Base-by-base conservation (phyloP, 2,329 filamentous ascomycete species). In the Ophiostoma sp. region DNA sequence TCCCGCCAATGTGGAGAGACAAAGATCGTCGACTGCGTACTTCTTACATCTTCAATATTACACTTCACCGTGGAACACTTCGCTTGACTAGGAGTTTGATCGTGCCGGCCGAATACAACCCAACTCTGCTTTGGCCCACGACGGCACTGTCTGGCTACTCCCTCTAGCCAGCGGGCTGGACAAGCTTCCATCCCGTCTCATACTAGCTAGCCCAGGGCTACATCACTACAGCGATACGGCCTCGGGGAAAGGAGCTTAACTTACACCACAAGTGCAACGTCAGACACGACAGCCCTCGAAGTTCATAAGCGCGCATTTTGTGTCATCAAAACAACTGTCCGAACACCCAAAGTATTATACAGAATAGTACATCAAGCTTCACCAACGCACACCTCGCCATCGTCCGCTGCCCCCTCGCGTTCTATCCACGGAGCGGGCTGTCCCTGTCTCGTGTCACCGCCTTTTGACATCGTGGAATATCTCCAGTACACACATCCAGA, bases 31-130 rank as follows among this genome's bases (percentile, higher is more conserved):
- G 40, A 27, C 36, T 62, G 27, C 36, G 55, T 38, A 62, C 27
- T 12, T 9, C 55, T 38, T 27, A 62, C 36, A 27, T 62, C 12
- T 40, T 7, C 7, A 41, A 40, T 38, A 62, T 38, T 62, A 12
- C 11, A 62, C 49, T 55, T 55, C 49, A 55, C 49, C 49, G 49
- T 55, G 49, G 49, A 55, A 55, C 49, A 55, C 8, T 55, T 55
- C 49, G 49, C 49, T n/a, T 27, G 49, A 4, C n/a, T 4, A 55
- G 12, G 18, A n/a, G 18, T 55, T 27, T 27, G 49, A 36, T 27
- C 18, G 12, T 40, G 55, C 14, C 36, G 40, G 36, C 55, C 55
- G 36, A 62, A 62, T 40, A 62, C 55, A 62, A 38, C 55, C 55
- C 55, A 62, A 2, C 36, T 62, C 36, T 62, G 55, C 55, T 40